Percentiles rank a stretch among this genome's conserved stretches.
Evolutionary conservation across 2,329 filamentous ascomycete genomes (phyloP).

Genomic region (Xylaria digitata): DNA sequence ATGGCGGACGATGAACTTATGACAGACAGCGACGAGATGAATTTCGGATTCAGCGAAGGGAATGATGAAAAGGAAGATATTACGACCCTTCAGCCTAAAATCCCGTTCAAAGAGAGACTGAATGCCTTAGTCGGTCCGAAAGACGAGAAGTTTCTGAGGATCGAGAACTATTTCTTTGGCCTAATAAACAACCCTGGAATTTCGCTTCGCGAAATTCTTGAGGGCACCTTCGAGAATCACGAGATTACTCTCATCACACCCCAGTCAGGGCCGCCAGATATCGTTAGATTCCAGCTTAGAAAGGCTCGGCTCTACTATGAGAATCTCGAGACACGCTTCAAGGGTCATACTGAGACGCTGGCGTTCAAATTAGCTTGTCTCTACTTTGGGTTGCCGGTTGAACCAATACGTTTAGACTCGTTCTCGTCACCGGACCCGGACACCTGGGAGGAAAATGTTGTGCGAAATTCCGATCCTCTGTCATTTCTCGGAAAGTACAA

Average conservation of each 20-base stretch:
- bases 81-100: constrained; percentile 31
- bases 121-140: constrained; percentile 39
- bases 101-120: constrained; percentile 41
- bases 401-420: constrained; percentile 52
- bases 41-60: background rate
- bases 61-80: constrained; percentile 2
- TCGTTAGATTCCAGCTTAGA: constrained; percentile 50
- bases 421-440: constrained; percentile 34
- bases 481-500: constrained; percentile 43
- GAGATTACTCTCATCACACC: constrained; percentile 51
- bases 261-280: constrained; percentile 42
- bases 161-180: constrained; percentile 46
- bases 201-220: constrained; percentile 50
- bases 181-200: constrained; percentile 42
- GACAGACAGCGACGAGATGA: constrained; percentile 16
- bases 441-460: constrained; percentile 14
- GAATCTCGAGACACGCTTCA: constrained; percentile 51
- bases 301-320: constrained; percentile 48
- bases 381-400: constrained; percentile 60
- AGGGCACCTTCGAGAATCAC: constrained; percentile 50
- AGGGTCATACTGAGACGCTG: constrained; percentile 45
- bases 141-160: constrained; percentile 39
- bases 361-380: constrained; percentile 59
- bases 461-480: constrained; percentile 35
- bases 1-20: constrained; percentile 19